Evolutionary conservation across 2,329 filamentous ascomycete genomes (phyloP), one percentile per base, ranked within the genome.

Genomic region (Tolypocladium tropicale): DNA sequence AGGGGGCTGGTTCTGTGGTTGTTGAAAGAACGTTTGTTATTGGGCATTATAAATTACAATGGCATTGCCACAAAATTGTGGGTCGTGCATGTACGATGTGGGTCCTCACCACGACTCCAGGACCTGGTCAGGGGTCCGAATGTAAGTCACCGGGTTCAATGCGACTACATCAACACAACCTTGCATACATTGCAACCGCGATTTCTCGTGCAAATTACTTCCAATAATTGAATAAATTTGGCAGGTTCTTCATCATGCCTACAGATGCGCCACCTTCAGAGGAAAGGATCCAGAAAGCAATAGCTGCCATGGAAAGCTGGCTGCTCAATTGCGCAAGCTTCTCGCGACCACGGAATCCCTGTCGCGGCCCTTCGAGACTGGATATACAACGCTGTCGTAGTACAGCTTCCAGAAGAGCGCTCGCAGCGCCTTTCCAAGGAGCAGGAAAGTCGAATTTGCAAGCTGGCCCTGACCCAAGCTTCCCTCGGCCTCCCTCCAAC

Each of bases 1-100:
- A 64, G 59, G 60, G 60, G 64, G 64, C 64, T 23, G 25, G 25
- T 60, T 56, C 12, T 32, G 34, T 49, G 46, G 10, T 30, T 36
- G 37, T 14, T 52, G 41, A 7, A 6, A 14, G 5, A 1, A 2
- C 10, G 3, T 6, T 18, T 18, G 30, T 53, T 59, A 34, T 25
- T 52, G 0, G 10, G 4, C 30, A 12, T 11, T 32, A 53, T 56
- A 1, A 41, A 30, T 11, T 32, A 4, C 7, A 4, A 2, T 5
- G 7, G 3, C 14, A 11, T 18, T 1, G 4, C 6, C 3, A 3
- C 25, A 7, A 9, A 18, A 30, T 18, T 28, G 23, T 48, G 43
- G 43, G 23, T 2, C 11, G 2, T 11, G 1, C 4, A 6, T 3
- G 12, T 11, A 6, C 6, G n/a, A 23, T 23, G 21, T 46, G 41